Conservation (phyloP, 2,329 filamentous ascomycete genomes). For the Aspergillus calidoustus region DNA sequence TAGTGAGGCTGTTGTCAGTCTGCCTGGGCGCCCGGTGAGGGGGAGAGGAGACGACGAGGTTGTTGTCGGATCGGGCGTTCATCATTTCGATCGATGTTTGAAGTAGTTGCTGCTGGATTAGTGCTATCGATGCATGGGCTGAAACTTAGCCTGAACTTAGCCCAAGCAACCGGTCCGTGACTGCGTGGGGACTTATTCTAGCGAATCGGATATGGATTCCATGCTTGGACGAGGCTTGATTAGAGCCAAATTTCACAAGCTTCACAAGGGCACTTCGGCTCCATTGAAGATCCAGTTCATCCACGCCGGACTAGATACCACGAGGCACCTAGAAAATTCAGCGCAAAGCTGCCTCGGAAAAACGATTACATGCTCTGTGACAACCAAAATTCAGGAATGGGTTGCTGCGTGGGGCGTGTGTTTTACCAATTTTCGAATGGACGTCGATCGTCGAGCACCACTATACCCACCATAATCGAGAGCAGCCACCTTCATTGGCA, state of each 20-base stretch:
- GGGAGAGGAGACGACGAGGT: neutral
- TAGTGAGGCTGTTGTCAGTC: neutral
- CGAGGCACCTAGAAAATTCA: too few relatives aligned
- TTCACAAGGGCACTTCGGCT: neutral
- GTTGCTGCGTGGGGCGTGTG: neutral
- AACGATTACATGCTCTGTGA: neutral
- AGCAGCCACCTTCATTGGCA: neutral
- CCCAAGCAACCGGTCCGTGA: neutral
- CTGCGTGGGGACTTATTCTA: neutral
- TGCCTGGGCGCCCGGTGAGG: neutral
- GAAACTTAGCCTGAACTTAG: neutral
- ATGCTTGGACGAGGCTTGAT: neutral
- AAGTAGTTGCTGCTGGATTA: neutral
- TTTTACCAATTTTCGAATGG: neutral
- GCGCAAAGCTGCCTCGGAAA: neutral
- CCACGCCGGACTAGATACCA: neutral
- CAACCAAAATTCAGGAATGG: neutral
- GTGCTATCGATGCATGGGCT: neutral
- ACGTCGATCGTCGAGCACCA: neutral
- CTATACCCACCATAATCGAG: neutral
- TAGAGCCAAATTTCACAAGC: neutral
- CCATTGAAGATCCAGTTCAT: neutral
- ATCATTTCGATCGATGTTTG: neutral
- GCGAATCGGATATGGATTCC: neutral
- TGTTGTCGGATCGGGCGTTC: neutral